Evolutionary conservation across 441 rosid species (phyloP).

Genomic region (Populus tomentosa): DNA sequence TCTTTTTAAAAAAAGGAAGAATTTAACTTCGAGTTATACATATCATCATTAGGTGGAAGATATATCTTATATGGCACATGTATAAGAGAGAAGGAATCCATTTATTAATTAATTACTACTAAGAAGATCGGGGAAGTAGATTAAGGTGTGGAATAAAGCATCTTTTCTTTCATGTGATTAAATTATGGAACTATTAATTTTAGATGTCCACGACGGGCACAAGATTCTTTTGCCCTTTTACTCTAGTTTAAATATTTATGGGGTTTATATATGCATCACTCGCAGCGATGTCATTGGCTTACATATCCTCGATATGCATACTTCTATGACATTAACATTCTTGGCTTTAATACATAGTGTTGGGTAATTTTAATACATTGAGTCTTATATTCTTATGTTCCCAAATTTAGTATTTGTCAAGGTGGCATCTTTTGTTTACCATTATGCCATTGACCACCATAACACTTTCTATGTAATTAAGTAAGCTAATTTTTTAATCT

Average conservation of each 20-base stretch:
- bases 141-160: slow-evolving; percentile 1
- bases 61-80: slow-evolving; percentile 6
- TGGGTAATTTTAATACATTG: too few species aligned
- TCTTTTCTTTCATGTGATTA: slow-evolving; percentile 7
- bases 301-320: neutral
- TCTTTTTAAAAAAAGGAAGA: neutral
- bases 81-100: neutral
- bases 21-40: neutral
- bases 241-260: neutral
- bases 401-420: too few species aligned
- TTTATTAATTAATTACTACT: slow-evolving; percentile 2
- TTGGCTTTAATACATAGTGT: too few species aligned
- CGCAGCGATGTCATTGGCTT: neutral
- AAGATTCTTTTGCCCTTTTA: slow-evolving; percentile 1
- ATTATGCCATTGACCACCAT: too few species aligned
- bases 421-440: too few species aligned
- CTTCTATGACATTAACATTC: too few species aligned
- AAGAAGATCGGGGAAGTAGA: slow-evolving; percentile 1
- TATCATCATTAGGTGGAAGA: neutral
- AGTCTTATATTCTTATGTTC: too few species aligned
- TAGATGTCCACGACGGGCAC: slow-evolving; percentile 24
- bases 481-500: too few species aligned
- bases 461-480: too few species aligned
- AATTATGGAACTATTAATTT: slow-evolving; percentile 14
- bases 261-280: slow-evolving; percentile 2